A percentile compares a stretch with the other conserved stretches of the same genome.
phyloP scores from a whole-genome alignment of 495 filamentous ascomycete genomes.

The Achaetomiella virescens region DNA sequence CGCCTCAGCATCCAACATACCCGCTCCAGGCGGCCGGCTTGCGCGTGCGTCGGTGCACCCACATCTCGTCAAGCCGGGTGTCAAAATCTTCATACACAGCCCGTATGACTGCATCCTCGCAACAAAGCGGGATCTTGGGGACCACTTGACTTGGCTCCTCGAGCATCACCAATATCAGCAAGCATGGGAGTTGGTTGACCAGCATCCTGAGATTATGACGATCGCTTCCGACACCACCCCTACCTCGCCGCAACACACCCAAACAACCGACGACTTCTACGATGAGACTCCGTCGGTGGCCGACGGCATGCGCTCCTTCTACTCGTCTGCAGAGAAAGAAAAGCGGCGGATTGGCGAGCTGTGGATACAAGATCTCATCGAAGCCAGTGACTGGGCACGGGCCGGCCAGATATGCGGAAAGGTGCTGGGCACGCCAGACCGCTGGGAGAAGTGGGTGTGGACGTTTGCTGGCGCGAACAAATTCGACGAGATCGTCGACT shows the following conservation, averaged over 20 bases:
- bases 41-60: constrained; percentile 37
- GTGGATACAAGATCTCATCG: constrained; percentile 81
- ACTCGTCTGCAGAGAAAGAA: constrained; percentile 72
- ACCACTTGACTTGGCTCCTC: constrained; percentile 80
- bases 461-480: constrained; percentile 76
- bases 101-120: constrained; percentile 91
- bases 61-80: constrained; percentile 54
- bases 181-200: constrained; percentile 81
- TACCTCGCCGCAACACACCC: constrained; percentile 43
- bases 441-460: constrained; percentile 95
- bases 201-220: constrained; percentile 68
- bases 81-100: constrained; percentile 93
- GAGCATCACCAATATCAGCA: constrained; percentile 71
- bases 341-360: constrained; percentile 87
- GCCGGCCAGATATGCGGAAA: constrained; percentile 75
- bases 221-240: constrained; percentile 30
- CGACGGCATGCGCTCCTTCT: constrained; percentile 46
- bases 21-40: constrained; percentile 20
- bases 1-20: constrained; percentile 25
- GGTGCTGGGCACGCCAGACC: constrained; percentile 66
- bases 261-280: constrained; percentile 65
- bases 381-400: constrained; percentile 62
- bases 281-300: constrained; percentile 66
- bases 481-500: constrained; percentile 80
- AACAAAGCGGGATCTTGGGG: constrained; percentile 72